Evolutionary conservation across 116 monocot species (phyloP).

Genomic region (Phalaenopsis hybrid): DNA sequence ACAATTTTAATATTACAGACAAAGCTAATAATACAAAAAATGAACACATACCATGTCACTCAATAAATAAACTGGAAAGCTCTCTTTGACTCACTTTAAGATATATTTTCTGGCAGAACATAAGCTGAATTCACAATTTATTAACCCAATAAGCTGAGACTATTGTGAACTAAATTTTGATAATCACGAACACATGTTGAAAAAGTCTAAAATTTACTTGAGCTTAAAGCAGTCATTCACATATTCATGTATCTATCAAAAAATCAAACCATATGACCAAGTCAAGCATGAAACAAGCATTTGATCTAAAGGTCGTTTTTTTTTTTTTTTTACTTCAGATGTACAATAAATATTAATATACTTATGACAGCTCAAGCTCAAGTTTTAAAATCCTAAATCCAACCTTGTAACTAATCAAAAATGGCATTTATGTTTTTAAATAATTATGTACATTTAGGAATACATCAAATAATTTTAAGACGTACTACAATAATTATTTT

Average conservation of each 20-base stretch:
- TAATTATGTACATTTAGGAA: too few relatives aligned
- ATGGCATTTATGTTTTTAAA: too few relatives aligned
- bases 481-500: too few relatives aligned
- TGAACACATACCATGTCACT: neutral
- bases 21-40: neutral
- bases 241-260: neutral
- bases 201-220: neutral
- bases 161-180: neutral
- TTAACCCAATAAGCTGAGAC: neutral
- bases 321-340: too few relatives aligned
- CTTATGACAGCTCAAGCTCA: too few relatives aligned
- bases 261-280: too few relatives aligned
- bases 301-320: too few relatives aligned
- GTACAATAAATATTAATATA: too few relatives aligned
- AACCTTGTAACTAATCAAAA: too few relatives aligned
- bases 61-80: neutral
- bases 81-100: neutral
- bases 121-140: neutral
- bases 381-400: too few relatives aligned
- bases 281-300: too few relatives aligned
- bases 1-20: neutral
- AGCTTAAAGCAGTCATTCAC: neutral
- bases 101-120: neutral
- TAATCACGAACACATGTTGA: neutral
- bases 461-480: too few relatives aligned